Base-by-base conservation (phyloP, 2,329 filamentous ascomycete genomes). In the Calonectria crousiana region DNA sequence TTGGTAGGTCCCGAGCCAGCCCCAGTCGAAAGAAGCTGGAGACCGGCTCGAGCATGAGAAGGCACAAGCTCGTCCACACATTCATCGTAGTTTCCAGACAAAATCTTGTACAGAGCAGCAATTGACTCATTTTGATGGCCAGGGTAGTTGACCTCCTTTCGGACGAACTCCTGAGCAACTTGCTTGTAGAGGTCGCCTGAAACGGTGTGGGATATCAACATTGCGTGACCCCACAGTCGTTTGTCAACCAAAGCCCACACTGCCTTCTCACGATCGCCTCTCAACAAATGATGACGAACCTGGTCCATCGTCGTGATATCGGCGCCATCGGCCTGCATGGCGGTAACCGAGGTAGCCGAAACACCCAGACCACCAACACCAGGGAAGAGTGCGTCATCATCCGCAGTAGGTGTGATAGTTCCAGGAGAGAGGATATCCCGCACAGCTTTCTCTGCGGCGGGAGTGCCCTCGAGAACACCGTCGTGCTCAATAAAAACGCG, bases 51-150 rank as follows among this genome's bases (percentile, higher is more conserved):
- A 23, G 97, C 97, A 77, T 97, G 98, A 3, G 94, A 93, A 6
- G 97, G 96, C 1, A 99, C 97, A 70, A 99, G 92, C 84, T 98
- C 96, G 83, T 99, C 97, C 20, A 98, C 93, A 77, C 95, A 97
- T 79, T 99, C 97, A 77, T 98, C 96, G 72, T 94, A 92, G 82
- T 98, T 99, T 0, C 97, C 96, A 30, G 96, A 97, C 74, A 99
- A 93, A 0, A 98, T 93, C 82, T 98, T 95, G 84, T 99, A 99
- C 4, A 99, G 86, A 0, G 96, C 95, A 36, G 96, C 96, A 58
- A 99, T 88, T 2, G 96, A 95, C 84, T 98, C 94, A 68, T 95
- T 95, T 79, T 94, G 95, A 69, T 93, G 92, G 2, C 94, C 92
- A 4, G 93, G 88, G 67, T 93, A 93, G 83, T 97, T 97, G 70